Evolutionary conservation across 2,329 filamentous ascomycete species (phyloP).

Genomic region (Meredithiella fracta): DNA sequence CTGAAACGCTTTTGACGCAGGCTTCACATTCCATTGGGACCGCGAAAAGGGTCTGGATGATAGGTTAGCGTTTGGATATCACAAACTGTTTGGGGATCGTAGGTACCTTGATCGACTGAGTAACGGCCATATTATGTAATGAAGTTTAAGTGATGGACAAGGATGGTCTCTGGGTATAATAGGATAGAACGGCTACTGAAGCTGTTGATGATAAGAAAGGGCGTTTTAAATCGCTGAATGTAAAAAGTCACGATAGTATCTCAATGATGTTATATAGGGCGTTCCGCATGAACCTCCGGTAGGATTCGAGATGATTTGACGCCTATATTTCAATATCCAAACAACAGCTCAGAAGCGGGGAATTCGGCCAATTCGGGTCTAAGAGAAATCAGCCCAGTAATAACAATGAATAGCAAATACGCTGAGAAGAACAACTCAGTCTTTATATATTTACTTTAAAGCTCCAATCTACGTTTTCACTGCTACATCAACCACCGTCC

Average conservation of each 20-base stretch:
- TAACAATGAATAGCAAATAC: no score
- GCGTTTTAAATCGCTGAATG: background rate
- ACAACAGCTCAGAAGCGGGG: background rate
- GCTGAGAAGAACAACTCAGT: no score
- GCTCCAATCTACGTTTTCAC: background rate
- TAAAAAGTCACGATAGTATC: background rate
- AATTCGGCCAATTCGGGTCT: background rate
- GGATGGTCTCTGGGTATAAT: background rate
- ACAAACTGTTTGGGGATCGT: background rate
- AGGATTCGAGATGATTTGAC: background rate
- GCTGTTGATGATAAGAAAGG: conserved; percentile 2
- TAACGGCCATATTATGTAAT: conserved; percentile 17
- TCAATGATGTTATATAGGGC: background rate
- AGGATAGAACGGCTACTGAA: background rate
- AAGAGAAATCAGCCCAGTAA: background rate
- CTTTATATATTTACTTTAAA: background rate
- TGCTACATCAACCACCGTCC: background rate
- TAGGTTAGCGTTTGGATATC: background rate
- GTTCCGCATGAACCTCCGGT: background rate
- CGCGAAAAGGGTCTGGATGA: conserved; percentile 70
- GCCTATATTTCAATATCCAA: background rate
- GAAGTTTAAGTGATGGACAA: background rate
- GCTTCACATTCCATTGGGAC: conserved; percentile 83
- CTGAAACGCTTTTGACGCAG: conserved; percentile 76
- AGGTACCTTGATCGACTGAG: conserved; percentile 18